Conservation (phyloP, 2,329 filamentous ascomycete species). For the Whalleya microplaca region DNA sequence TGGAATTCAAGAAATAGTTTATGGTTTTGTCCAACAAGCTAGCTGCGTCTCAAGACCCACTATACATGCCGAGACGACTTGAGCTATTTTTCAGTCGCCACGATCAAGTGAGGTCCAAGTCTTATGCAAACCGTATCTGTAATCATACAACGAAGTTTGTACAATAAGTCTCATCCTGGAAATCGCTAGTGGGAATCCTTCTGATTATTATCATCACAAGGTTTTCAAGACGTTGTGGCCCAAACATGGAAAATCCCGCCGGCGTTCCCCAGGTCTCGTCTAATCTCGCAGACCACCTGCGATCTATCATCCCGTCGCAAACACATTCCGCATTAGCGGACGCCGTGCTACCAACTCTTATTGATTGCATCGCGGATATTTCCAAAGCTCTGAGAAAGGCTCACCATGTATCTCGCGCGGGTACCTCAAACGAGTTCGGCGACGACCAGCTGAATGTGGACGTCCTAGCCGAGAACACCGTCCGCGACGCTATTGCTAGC, state of each 20-base stretch:
- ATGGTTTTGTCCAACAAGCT: no score
- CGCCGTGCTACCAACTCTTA: conserved; percentile 53
- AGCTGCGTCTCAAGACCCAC: no score
- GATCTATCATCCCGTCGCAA: conserved; percentile 9
- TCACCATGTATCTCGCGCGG: conserved; percentile 51
- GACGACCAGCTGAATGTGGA: conserved; percentile 65
- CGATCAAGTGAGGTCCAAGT: no score
- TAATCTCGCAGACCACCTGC: conserved; percentile 6
- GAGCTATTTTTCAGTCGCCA: no score
- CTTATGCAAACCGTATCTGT: no score
- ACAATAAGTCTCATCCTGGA: no score
- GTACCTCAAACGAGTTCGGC: conserved; percentile 60
- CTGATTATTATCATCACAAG: no score
- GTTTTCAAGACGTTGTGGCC: no score
- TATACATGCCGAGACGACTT: no score
- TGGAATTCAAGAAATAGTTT: no score
- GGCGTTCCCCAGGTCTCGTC: background rate
- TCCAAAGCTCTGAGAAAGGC: conserved; percentile 47
- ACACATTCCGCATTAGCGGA: conserved; percentile 39
- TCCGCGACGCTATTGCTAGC: conserved; percentile 48
- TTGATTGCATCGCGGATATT: conserved; percentile 50
- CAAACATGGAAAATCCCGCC: background rate
- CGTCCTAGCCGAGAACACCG: conserved; percentile 51
- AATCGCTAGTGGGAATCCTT: no score
- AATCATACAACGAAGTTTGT: no score